Evolutionary conservation across 2,329 filamentous ascomycete genomes (phyloP).

Genomic region (Xylariaceae sp.): DNA sequence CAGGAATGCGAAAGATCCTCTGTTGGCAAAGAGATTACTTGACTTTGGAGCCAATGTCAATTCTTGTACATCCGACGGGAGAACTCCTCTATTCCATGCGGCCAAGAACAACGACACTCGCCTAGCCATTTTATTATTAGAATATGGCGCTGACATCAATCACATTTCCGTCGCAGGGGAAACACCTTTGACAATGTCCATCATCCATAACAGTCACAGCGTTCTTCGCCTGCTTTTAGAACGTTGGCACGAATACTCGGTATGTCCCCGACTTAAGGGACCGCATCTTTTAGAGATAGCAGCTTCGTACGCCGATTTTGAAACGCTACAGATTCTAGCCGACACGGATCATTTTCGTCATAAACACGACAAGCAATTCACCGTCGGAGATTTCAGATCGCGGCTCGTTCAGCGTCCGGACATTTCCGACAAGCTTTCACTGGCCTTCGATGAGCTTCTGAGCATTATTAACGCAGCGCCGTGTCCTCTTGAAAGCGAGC

Average conservation of each 20-base stretch:
- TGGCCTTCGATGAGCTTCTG: background rate
- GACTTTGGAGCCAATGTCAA: slow-evolving; percentile 37
- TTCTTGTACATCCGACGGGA: slow-evolving; percentile 34
- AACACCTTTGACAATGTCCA: slow-evolving; percentile 39
- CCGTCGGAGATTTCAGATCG: slow-evolving; percentile 13
- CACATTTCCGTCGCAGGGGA: slow-evolving; percentile 29
- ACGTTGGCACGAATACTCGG: slow-evolving; percentile 39
- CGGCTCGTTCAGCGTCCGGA: slow-evolving; percentile 8
- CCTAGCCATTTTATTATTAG: slow-evolving; percentile 38
- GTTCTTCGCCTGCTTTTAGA: slow-evolving; percentile 39
- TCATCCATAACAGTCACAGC: slow-evolving; percentile 40
- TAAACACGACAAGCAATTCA: slow-evolving; percentile 31
- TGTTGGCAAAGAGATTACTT: slow-evolving; percentile 36
- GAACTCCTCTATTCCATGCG: slow-evolving; percentile 38
- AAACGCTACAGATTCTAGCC: slow-evolving; percentile 33
- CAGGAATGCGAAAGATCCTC: slow-evolving; percentile 34
- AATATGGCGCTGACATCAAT: slow-evolving; percentile 41
- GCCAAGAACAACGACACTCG: slow-evolving; percentile 35
- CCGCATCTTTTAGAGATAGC: slow-evolving; percentile 35
- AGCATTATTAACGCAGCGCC: no score
- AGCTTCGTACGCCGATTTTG: slow-evolving; percentile 35
- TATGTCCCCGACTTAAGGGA: slow-evolving; percentile 37
- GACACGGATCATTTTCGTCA: slow-evolving; percentile 32
- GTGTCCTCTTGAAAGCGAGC: no score
- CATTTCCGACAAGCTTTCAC: slow-evolving; percentile 7